Evolutionary conservation across 257 asterid genomes (phyloP).

Genomic region (Euphrasia confusa): DNA sequence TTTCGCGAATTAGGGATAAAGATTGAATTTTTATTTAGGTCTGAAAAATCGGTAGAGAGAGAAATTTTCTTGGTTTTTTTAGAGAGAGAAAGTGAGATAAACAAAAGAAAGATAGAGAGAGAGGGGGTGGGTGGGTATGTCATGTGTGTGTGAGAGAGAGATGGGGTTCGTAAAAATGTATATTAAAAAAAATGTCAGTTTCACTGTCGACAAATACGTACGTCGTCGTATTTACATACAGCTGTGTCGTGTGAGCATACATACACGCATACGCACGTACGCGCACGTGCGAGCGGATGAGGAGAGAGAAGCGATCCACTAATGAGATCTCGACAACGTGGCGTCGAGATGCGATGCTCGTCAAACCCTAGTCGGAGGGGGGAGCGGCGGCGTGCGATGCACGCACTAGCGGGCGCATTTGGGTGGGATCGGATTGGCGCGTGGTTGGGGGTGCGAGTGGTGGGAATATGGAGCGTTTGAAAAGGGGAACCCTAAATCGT

Average conservation of each 20-base stretch:
- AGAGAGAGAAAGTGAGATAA: neutral
- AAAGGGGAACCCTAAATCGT: conserved; percentile 38
- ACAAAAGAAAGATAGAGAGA: conserved; percentile 22
- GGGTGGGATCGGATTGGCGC: conserved; percentile 24
- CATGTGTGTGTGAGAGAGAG: neutral
- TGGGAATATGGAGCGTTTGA: neutral
- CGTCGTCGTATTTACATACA: neutral
- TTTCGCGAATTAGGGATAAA: conserved; percentile 20
- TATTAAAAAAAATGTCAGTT: conserved; percentile 16
- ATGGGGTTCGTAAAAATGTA: too few species aligned
- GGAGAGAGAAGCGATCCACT: conserved; percentile 28
- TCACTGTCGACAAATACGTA: conserved; percentile 26
- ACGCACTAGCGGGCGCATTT: conserved; percentile 32
- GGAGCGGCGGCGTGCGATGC: neutral
- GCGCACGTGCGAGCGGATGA: neutral
- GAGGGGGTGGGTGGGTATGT: conserved; percentile 21
- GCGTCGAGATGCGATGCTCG: conserved; percentile 33
- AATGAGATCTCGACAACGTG: conserved; percentile 31
- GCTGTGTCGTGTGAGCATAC: neutral
- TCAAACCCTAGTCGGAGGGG: conserved; percentile 48
- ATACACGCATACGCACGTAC: conserved; percentile 1
- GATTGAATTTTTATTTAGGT: conserved; percentile 24
- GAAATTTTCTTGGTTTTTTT: neutral
- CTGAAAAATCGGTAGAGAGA: conserved; percentile 29
- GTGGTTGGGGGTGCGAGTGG: conserved; percentile 19